Base-by-base conservation (phyloP, 345 rosid genomes). In the Populus euphratica region DNA sequence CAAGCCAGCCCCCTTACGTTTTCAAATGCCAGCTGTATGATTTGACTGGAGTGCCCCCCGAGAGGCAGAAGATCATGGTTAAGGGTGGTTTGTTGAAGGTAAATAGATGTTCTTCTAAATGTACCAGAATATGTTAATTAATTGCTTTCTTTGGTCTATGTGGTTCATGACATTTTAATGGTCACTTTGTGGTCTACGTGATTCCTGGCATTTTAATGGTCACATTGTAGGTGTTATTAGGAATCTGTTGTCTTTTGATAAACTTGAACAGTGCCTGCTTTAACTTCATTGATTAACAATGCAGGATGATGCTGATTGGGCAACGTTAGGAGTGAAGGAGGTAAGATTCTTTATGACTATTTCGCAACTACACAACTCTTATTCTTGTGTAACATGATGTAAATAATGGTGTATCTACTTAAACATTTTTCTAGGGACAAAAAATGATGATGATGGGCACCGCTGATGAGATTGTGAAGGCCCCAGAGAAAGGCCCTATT, bases 401-500 rank as follows among this genome's bases (percentile, higher is more conserved):
- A 29, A 68, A 38, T 33, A 61, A 12, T 79, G 27, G 38, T 35
- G 14, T 75, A n/a, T 35, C n/a, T 20, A 21, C 61, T 74, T 20
- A 64, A 23, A 8, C 25, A 14, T n/a, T 18, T 13, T 39, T n/a
- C 29, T 39, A 96, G 99, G 98, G 99, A 76, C 98, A 94, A 88
- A 92, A 87, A 78, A 81, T 96, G 90, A 96, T 96, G 99, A 90
- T 96, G 99, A 92, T 96, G 97, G 99, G 98, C 81, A 92, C 98
- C 79, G 97, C 95, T 14, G 99, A 91, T 84, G 97, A 94, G 90
- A 85, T 94, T 70, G 91, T 96, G 77, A 94, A 92, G 83, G 97
- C 97, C 75, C 98, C 99, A 21, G 98, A 96, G 76, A 96, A 92
- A 86, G 94, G 93, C 39, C 94, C 90, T 84, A 88, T 96, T 79